Base-by-base conservation (phyloP, 75 land plant genomes). In the Ceratopteris richardii region DNA sequence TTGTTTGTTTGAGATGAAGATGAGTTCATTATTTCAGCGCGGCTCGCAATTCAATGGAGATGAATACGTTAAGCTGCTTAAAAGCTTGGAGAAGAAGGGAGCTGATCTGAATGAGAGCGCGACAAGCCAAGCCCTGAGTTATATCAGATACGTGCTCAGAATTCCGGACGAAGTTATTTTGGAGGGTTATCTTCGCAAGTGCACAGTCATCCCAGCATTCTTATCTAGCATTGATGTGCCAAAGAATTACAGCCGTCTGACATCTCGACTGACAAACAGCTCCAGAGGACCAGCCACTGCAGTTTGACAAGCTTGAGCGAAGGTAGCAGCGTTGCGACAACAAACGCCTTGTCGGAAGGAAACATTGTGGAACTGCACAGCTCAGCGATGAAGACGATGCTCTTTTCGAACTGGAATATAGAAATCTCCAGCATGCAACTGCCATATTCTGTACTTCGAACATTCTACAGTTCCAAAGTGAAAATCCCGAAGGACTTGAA, bases 101-200 rank as follows among this genome's bases (percentile, higher is more conserved):
- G 54, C 28, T 22, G 54, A 52, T 26, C 54, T 52, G 2, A 52
- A 52, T 28, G 23, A 26, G 14, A 19, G 4, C 14, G 54, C 54
- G 1, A 52, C 54, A 23, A 22, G 54, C 4, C 54, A 52, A 14
- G 54, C 28, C 5, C 25, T 52, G 29, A 24, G 25, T 9, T 26
- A 23, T 14, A 52, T 52, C 14, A 22, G 54, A 23, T 26, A 23
- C 4, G 54, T 28, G 6, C 54, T 52, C 14, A 13, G 29, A 13
- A 52, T 52, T 23, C 54, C 27, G 4, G 54, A 52, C 25, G 54
- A 52, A 14, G 29, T 52, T 7, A 18, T 52, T 23, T 26, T 52
- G 54, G 54, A 52, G 1, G 54, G 54, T 14, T 52, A 23, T 26
- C 54, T 52, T 26, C 54, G 54, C 1, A 52, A 23, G 29, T 52